Conservation (phyloP, 2,329 filamentous ascomycete species). For the Neoascochyta sp. region DNA sequence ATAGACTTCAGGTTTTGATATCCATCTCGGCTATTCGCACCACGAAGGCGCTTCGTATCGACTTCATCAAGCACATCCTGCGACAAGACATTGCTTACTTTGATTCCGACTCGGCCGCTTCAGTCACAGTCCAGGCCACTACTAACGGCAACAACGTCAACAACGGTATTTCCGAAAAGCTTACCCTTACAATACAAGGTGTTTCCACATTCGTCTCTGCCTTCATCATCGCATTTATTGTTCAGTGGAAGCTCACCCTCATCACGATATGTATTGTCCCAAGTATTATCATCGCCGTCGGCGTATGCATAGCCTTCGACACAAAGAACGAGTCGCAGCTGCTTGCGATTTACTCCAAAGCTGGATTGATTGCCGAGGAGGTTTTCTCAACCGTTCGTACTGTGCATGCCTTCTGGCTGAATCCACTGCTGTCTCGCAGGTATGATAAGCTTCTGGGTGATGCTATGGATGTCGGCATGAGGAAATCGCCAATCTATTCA, state of each 20-base stretch:
- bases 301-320: slow-evolving; percentile 34
- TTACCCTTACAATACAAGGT: slow-evolving; percentile 44
- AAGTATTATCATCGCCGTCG: slow-evolving; percentile 36
- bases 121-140: slow-evolving; percentile 91
- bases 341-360: slow-evolving; percentile 44
- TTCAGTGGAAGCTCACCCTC: slow-evolving; percentile 88
- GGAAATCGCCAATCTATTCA: slow-evolving; percentile 44
- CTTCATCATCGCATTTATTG: slow-evolving; percentile 86
- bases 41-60: slow-evolving; percentile 51
- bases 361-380: slow-evolving; percentile 49
- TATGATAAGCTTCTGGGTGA: slow-evolving; percentile 45
- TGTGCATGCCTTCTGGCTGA: slow-evolving; percentile 47
- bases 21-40: slow-evolving; percentile 52
- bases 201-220: slow-evolving; percentile 64
- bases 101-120: slow-evolving; percentile 86
- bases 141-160: slow-evolving; percentile 91
- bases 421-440: slow-evolving; percentile 41
- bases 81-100: slow-evolving; percentile 42
- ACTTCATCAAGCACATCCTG: slow-evolving; percentile 63
- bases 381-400: slow-evolving; percentile 50
- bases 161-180: slow-evolving; percentile 65
- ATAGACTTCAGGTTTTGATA: slow-evolving; percentile 30
- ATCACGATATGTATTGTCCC: slow-evolving; percentile 58
- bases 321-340: slow-evolving; percentile 36
- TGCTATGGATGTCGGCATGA: slow-evolving; percentile 45